These are phyloP conservation scores for Paecilomyces variotii DNA, from an alignment of 2,329 filamentous ascomycete genomes.

Conservation along the genomic window DNA sequence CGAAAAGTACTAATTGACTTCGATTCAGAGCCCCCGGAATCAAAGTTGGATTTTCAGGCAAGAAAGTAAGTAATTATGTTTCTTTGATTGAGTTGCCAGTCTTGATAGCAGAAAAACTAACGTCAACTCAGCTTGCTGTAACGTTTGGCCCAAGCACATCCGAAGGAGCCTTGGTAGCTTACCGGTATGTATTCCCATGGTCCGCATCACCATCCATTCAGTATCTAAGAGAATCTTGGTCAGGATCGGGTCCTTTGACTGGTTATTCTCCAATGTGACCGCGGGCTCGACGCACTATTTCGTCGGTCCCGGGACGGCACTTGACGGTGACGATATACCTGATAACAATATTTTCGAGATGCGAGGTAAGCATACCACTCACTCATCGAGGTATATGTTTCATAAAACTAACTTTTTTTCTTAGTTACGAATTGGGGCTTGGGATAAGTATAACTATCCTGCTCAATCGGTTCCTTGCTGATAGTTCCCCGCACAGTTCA, in stretches of 20 bases:
- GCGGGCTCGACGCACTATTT: slow-evolving; percentile 50
- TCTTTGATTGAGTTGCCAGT: not conserved
- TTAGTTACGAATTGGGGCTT: slow-evolving; percentile 54
- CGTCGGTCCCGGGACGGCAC: slow-evolving; percentile 37
- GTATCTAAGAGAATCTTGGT: not conserved
- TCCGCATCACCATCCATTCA: not conserved
- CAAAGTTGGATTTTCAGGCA: slow-evolving; percentile 49
- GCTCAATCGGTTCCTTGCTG: slow-evolving; percentile 3
- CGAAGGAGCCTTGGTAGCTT: slow-evolving; percentile 46
- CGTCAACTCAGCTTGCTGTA: slow-evolving; percentile 36
- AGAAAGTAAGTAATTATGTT: slow-evolving; percentile 36
- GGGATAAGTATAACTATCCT: slow-evolving; percentile 30
- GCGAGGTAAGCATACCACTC: slow-evolving; percentile 27
- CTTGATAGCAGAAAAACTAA: not conserved
- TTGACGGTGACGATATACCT: slow-evolving; percentile 37
- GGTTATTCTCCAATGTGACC: slow-evolving; percentile 55
- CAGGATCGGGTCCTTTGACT: slow-evolving; percentile 51
- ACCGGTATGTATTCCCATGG: slow-evolving; percentile 21
- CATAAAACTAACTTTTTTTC: slow-evolving; percentile 3
- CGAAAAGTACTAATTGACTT: slow-evolving; percentile 1
- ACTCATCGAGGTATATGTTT: not conserved
- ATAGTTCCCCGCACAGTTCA: slow-evolving; percentile 37
- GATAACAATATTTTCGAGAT: slow-evolving; percentile 47
- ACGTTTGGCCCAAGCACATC: slow-evolving; percentile 47
- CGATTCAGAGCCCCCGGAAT: slow-evolving; percentile 40